phyloP scores from a whole-genome alignment of 1,284 basidiomycete genomes.

The Gomphus sp. region DNA sequence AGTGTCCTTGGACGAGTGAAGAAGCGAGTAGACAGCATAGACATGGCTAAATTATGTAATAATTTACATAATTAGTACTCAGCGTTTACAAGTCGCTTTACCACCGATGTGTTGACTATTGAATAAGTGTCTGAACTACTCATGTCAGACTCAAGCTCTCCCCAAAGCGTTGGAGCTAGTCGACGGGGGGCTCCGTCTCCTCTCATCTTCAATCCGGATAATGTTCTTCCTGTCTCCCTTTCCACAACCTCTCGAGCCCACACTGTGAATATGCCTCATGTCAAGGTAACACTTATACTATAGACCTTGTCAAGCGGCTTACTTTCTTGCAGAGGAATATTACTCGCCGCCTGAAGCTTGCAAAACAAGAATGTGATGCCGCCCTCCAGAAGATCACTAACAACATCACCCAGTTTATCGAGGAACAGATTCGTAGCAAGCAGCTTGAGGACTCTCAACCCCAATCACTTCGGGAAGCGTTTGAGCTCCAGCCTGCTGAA shows the following conservation, averaged over 20 bases:
- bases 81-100: not conserved
- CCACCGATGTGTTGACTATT: slow-evolving; percentile 6
- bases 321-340: slow-evolving; percentile 92
- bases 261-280: slow-evolving; percentile 10
- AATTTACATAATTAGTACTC: not conserved
- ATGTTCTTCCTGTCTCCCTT: slow-evolving; percentile 35
- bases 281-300: slow-evolving; percentile 5
- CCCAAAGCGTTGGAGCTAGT: slow-evolving; percentile 13
- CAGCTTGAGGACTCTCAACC: slow-evolving; percentile 42
- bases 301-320: slow-evolving; percentile 3
- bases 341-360: slow-evolving; percentile 83
- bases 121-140: slow-evolving; percentile 1
- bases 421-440: slow-evolving; percentile 60
- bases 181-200: slow-evolving; percentile 69
- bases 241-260: slow-evolving; percentile 1
- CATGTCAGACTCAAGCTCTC: slow-evolving; percentile 53
- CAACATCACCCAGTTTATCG: slow-evolving; percentile 90
- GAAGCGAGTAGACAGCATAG: not conserved
- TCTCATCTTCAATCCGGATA: slow-evolving; percentile 64
- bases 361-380: slow-evolving; percentile 94
- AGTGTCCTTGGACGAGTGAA: not conserved
- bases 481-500: slow-evolving; percentile 46
- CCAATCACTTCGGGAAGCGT: slow-evolving; percentile 35
- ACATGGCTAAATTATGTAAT: not conserved
- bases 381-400: slow-evolving; percentile 88